Conservation (phyloP, 202 grass and related monocot species). For the Setaria viridis region DNA sequence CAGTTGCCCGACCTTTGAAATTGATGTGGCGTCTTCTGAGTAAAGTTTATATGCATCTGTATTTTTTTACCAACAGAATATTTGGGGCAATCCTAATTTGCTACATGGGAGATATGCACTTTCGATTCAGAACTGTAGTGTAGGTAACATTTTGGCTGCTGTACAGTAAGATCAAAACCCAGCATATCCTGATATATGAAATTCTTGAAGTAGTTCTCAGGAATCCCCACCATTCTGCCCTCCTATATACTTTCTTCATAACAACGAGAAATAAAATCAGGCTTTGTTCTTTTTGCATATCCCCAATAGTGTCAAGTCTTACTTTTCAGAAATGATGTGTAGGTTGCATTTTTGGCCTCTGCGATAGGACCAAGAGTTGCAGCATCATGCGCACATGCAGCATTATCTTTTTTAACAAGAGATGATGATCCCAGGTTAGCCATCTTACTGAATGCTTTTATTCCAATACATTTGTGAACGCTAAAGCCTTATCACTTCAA, state of each 20-base stretch:
- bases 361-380: conserved; percentile 96
- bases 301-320: background rate
- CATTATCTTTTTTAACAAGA: conserved; percentile 78
- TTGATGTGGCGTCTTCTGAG: background rate
- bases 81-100: background rate
- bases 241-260: background rate
- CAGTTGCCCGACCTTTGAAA: conserved; percentile 9
- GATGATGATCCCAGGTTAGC: conserved; percentile 79
- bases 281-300: conserved; percentile 7
- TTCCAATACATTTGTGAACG: conserved; percentile 17
- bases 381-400: conserved; percentile 79
- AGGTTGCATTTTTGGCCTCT: conserved; percentile 94
- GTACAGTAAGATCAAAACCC: background rate
- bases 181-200: conserved; percentile 13
- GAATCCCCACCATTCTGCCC: background rate
- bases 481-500: background rate
- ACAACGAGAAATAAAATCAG: background rate
- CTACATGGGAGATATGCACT: background rate
- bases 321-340: conserved; percentile 42
- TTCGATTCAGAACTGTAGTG: background rate
- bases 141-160: background rate
- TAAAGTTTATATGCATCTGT: conserved; percentile 28
- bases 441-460: conserved; percentile 36
- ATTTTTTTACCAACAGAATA: conserved; percentile 14
- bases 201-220: conserved; percentile 2